Evolutionary conservation across 768 basidiomycete species (phyloP).

Genomic region (Austroboletus eburneus): DNA sequence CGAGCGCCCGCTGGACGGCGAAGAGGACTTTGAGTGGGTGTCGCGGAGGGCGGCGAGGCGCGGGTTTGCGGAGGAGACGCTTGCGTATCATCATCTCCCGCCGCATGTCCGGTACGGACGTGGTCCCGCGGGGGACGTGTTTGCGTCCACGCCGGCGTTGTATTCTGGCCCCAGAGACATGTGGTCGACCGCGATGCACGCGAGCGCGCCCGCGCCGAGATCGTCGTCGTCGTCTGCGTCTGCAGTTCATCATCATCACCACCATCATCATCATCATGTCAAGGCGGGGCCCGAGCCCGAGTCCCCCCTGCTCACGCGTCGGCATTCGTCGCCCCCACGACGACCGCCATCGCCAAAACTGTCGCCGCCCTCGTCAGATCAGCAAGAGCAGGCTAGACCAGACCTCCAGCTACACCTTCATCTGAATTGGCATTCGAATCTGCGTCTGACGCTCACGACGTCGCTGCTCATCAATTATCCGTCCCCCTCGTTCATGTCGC

Average conservation of each 20-base stretch:
- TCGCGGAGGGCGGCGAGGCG: slow-evolving; percentile 57
- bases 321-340: slow-evolving; percentile 13
- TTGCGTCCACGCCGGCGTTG: slow-evolving; percentile 49
- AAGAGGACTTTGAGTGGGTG: slow-evolving; percentile 78
- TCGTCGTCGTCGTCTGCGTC: no score
- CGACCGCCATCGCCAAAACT: slow-evolving; percentile 11
- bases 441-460: slow-evolving; percentile 85
- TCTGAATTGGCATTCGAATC: slow-evolving; percentile 81
- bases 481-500: slow-evolving; percentile 91
- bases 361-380: slow-evolving; percentile 15
- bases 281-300: no score
- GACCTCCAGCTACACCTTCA: slow-evolving; percentile 89
- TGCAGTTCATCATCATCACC: no score
- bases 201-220: slow-evolving; percentile 34
- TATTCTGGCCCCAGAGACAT: slow-evolving; percentile 38
- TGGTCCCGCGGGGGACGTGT: slow-evolving; percentile 54
- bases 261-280: no score
- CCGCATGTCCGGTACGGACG: slow-evolving; percentile 69
- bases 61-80: slow-evolving; percentile 46
- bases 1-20: slow-evolving; percentile 42
- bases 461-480: slow-evolving; percentile 97
- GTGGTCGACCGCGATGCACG: slow-evolving; percentile 30
- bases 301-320: slow-evolving; percentile 5
- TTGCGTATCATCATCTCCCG: slow-evolving; percentile 66
- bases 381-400: slow-evolving; percentile 33